Base-by-base conservation (phyloP, 305 asterid species). In the Vinca major region DNA sequence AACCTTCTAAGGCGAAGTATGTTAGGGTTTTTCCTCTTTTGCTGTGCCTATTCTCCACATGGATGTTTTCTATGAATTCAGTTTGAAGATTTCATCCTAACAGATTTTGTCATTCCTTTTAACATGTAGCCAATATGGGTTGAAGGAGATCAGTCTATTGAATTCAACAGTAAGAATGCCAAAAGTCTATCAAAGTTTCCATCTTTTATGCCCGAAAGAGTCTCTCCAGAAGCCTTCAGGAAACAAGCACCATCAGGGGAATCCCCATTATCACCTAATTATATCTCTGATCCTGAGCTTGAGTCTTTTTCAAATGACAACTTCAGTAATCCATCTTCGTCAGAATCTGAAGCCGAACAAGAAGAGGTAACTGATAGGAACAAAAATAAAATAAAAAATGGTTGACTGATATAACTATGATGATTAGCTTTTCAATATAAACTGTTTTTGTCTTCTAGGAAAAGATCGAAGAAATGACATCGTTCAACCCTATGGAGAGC, bases 111-210 rank as follows among this genome's bases (percentile, higher is more conserved):
- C 7, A 44, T 62, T 20, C 1, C 21, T 14, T 58, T 51, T 40
- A 14, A 73, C 63, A 52, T 81, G 84, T 86, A 86, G 96, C 90
- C 96, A 72, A 84, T 86, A 40, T 90, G 97, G 94, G 70, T 66
- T 50, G 94, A 80, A 80, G 92, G 69, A 76, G 89, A 86, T 19
- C 77, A 65, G 76, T 80, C 86, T 44, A 69, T 69, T 60, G 90
- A 88, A 62, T 58, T 79, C 43, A 76, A 63, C 77, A 70, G 60
- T 58, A 71, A 66, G 54, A 81, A 53, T 48, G 61, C 37, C 43
- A 67, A 53, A 54, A 21, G 26, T 65, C 53, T 67, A 3, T 56
- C 61, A 40, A 76, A 73, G 70, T 83, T 81, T 68, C 96, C 92
- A 67, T 88, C 95, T 3, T 84, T 88, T 54, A 68, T 57, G 54